Evolutionary conservation across 805 yeast genomes (phyloP).

Genomic region (Hanseniaspora taiwanica): DNA sequence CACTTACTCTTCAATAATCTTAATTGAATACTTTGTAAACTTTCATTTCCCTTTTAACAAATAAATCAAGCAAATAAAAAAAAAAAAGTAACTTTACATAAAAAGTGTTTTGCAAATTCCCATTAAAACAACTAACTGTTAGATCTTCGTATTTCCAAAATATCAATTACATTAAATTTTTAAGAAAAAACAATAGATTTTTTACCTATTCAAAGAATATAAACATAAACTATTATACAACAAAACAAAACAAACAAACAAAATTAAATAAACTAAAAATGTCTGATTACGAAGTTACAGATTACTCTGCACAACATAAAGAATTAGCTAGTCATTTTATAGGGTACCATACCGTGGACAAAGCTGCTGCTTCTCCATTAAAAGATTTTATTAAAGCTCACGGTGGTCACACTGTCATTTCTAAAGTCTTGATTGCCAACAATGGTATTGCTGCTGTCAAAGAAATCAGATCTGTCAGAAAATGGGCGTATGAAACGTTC

Average conservation of each 20-base stretch:
- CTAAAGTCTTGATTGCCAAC: conserved; percentile 83
- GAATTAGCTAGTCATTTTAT: conserved; percentile 58
- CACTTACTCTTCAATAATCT: background rate
- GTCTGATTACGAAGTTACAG: conserved; percentile 15
- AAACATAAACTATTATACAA: background rate
- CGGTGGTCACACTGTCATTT: conserved; percentile 92
- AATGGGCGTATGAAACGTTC: conserved; percentile 99
- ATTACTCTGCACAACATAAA: conserved; percentile 24
- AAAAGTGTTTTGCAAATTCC: background rate
- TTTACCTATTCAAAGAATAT: too few species aligned
- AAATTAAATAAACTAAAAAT: background rate
- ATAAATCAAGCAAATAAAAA: background rate
- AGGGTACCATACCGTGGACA: conserved; percentile 68
- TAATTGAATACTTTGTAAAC: background rate
- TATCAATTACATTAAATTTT: too few species aligned
- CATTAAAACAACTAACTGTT: too few species aligned
- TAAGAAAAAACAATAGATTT: background rate
- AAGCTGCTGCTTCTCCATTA: conserved; percentile 63
- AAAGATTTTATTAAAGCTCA: conserved; percentile 74
- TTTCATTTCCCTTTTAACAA: background rate
- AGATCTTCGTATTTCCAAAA: too few species aligned
- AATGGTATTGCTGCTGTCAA: conserved; percentile 99
- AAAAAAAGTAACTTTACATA: background rate
- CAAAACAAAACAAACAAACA: background rate
- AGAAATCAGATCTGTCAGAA: conserved; percentile 92